These are phyloP conservation scores for Striga asiatica DNA, from an alignment of 257 asterid genomes.

Conservation along the genomic window DNA sequence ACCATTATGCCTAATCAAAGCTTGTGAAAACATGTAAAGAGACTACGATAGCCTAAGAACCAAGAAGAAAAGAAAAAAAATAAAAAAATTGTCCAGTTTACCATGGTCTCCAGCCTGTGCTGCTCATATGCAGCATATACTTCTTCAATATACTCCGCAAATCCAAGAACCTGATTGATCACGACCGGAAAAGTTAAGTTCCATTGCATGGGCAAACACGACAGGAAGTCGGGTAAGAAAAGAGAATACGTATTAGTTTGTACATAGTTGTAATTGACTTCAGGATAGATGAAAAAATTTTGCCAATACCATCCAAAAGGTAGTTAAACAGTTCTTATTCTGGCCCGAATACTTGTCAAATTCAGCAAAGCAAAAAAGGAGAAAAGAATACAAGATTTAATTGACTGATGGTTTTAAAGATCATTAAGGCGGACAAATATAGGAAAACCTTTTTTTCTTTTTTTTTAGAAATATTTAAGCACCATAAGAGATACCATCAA, in stretches of 20 bases:
- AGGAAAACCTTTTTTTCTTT: not conserved
- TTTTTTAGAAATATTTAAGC: not conserved
- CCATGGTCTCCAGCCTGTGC: conserved; percentile 86
- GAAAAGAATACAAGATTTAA: not conserved
- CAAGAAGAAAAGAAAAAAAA: not conserved
- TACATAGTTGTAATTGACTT: not conserved
- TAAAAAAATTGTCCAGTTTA: conserved; percentile 11
- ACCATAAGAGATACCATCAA: not conserved
- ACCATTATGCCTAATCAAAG: too few relatives aligned
- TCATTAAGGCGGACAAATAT: not conserved
- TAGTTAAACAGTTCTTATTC: not conserved
- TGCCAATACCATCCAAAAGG: not conserved
- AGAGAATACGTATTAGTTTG: not conserved
- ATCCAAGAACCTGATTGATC: conserved; percentile 74
- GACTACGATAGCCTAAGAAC: not conserved
- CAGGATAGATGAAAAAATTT: not conserved
- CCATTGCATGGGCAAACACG: not conserved
- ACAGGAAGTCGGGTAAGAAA: not conserved
- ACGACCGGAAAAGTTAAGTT: conserved; percentile 6
- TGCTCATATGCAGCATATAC: conserved; percentile 94
- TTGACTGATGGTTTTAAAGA: not conserved
- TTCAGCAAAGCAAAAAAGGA: not conserved
- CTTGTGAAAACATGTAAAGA: not conserved
- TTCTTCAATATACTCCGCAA: conserved; percentile 85
- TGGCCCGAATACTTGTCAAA: not conserved